Percentiles rank a stretch among this genome's conserved stretches.
Evolutionary conservation across 1,139 yeast species (phyloP).

Genomic region (Yamadazyma sp.): DNA sequence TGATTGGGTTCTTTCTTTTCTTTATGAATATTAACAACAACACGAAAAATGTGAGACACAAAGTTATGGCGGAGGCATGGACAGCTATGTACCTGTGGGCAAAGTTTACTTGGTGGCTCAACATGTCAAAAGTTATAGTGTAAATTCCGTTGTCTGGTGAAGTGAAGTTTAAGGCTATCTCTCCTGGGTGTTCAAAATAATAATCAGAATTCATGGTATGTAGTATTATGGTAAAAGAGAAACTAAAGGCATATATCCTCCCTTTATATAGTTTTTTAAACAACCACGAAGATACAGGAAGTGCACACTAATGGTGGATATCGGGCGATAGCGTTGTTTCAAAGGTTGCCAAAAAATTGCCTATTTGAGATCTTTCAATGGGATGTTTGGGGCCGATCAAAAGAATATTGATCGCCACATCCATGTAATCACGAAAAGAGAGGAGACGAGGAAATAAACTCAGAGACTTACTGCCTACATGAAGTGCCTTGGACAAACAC

Average conservation of each 20-base stretch:
- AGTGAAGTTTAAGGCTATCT: slow-evolving; percentile 19
- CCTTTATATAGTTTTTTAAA: not conserved
- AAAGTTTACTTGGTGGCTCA: slow-evolving; percentile 13
- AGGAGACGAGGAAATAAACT: too few relatives aligned
- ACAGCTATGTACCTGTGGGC: slow-evolving; percentile 14
- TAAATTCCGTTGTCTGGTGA: slow-evolving; percentile 13
- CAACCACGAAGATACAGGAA: not conserved
- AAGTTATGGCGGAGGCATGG: slow-evolving; percentile 30
- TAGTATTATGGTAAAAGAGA: not conserved
- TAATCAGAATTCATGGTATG: not conserved
- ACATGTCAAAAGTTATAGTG: slow-evolving; percentile 13
- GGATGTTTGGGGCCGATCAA: not conserved
- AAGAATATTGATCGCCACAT: not conserved
- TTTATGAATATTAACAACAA: slow-evolving; percentile 39
- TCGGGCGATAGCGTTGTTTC: not conserved
- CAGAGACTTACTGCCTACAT: too few relatives aligned
- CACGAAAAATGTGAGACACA: slow-evolving; percentile 23
- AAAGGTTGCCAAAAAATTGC: slow-evolving; percentile 9
- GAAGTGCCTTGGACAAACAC: too few relatives aligned
- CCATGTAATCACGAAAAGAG: not conserved
- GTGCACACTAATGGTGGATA: not conserved
- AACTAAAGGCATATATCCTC: not conserved
- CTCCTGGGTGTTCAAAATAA: slow-evolving; percentile 13
- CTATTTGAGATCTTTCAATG: slow-evolving; percentile 8
- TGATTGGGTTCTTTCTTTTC: slow-evolving; percentile 63